A percentile compares a stretch with the other conserved stretches of the same genome.
Conservation (phyloP, 495 filamentous ascomycete species). For the Lasiosphaeria hispida region DNA sequence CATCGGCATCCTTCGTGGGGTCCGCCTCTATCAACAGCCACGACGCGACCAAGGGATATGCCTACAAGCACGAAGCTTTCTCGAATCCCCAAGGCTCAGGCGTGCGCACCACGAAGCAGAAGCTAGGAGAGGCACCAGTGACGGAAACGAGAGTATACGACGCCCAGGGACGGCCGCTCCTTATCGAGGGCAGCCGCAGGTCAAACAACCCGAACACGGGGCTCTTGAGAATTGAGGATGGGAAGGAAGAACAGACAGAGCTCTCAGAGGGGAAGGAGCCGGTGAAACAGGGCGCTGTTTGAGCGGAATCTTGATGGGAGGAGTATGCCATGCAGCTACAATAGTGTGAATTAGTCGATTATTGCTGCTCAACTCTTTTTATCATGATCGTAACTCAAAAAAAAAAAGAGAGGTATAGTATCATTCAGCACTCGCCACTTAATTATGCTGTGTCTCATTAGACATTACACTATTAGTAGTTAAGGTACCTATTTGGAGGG, state of each 20-base stretch:
- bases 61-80: conserved; percentile 5
- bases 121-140: conserved; percentile 10
- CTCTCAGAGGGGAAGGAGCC: no score
- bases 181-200: background rate
- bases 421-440: no score
- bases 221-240: conserved; percentile 9
- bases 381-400: no score
- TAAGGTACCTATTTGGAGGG: no score
- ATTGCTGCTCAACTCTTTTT: no score
- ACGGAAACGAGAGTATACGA: conserved; percentile 5
- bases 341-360: no score
- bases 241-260: background rate
- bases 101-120: conserved; percentile 4
- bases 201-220: background rate
- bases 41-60: background rate
- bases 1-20: background rate
- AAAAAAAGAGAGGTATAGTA: no score
- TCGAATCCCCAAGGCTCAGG: conserved; percentile 4
- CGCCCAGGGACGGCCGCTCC: conserved; percentile 7
- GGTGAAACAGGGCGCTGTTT: no score
- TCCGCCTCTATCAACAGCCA: background rate
- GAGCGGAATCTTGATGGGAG: no score
- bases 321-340: no score
- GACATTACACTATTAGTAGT: no score
- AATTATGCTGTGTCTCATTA: no score